phyloP scores from a whole-genome alignment of 2,329 filamentous ascomycete genomes.

The Xylaria digitata region DNA sequence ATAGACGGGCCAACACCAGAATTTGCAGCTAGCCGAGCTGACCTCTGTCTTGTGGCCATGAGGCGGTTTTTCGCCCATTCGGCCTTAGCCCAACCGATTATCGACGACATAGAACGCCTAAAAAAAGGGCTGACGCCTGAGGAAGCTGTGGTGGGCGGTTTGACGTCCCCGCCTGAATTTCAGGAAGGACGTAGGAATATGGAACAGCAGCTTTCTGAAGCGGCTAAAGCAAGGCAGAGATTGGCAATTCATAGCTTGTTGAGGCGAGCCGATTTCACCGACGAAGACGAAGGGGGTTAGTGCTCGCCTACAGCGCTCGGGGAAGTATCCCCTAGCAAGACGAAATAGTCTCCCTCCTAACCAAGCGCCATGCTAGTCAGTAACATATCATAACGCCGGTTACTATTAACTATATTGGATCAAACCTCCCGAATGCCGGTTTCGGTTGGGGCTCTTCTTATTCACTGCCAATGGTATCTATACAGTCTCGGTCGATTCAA shows the following conservation, averaged over 20 bases:
- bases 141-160: conserved; percentile 12
- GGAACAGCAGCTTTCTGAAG: conserved; percentile 37
- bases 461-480: too few species aligned
- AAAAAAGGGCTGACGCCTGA: background rate
- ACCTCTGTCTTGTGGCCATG: conserved; percentile 42
- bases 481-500: too few species aligned
- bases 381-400: too few species aligned
- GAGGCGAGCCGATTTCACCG: conserved; percentile 18
- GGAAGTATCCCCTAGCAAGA: too few species aligned
- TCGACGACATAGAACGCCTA: conserved; percentile 12
- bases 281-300: background rate
- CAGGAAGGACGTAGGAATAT: conserved; percentile 16
- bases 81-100: background rate
- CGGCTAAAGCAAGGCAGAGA: conserved; percentile 40
- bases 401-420: too few species aligned
- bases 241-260: conserved; percentile 50
- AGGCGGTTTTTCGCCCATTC: conserved; percentile 9
- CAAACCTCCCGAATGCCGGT: too few species aligned
- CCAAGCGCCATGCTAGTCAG: too few species aligned
- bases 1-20: conserved; percentile 39
- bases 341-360: too few species aligned
- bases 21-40: conserved; percentile 45
- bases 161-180: background rate
- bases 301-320: background rate
- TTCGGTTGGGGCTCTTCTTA: too few species aligned